Evolutionary conservation across 257 asterid species (phyloP).

Genomic region (Rauvolfia tetraphylla): DNA sequence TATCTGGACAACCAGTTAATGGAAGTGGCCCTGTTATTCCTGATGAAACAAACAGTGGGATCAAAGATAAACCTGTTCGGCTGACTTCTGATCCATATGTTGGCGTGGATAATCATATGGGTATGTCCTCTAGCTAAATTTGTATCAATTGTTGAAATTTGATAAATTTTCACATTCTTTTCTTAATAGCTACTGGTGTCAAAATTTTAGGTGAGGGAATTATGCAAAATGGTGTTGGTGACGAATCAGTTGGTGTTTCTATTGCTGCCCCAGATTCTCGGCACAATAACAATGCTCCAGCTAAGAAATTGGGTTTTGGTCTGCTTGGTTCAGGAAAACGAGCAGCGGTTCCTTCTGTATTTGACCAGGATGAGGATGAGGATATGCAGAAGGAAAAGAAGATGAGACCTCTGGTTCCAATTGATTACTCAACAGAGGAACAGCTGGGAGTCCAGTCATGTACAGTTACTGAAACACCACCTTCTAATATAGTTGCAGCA

Average conservation of each 20-base stretch:
- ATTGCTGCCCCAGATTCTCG: slow-evolving; percentile 41
- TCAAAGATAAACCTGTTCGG: slow-evolving; percentile 37
- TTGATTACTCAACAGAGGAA: slow-evolving; percentile 93
- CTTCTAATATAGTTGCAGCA: slow-evolving; percentile 52
- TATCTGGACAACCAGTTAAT: slow-evolving; percentile 38
- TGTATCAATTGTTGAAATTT: background rate
- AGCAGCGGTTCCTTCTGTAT: slow-evolving; percentile 87
- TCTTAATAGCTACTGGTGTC: slow-evolving; percentile 16
- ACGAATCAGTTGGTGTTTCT: slow-evolving; percentile 39
- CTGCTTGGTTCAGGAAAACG: slow-evolving; percentile 83
- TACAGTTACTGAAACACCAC: slow-evolving; percentile 48
- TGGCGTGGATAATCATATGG: slow-evolving; percentile 38
- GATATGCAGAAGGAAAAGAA: slow-evolving; percentile 90
- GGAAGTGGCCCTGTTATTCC: slow-evolving; percentile 39
- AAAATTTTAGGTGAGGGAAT: slow-evolving; percentile 51
- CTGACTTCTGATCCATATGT: slow-evolving; percentile 38
- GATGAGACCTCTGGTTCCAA: slow-evolving; percentile 98
- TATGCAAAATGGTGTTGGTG: slow-evolving; percentile 53
- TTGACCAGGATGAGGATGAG: slow-evolving; percentile 88
- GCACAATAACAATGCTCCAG: slow-evolving; percentile 57
- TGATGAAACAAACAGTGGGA: slow-evolving; percentile 39
- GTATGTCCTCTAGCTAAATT: slow-evolving; percentile 24
- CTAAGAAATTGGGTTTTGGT: slow-evolving; percentile 88
- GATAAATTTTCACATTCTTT: slow-evolving; percentile 12
- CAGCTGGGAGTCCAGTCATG: slow-evolving; percentile 53